Base-by-base conservation (phyloP, 2,329 filamentous ascomycete genomes). In the Apiospora marii region DNA sequence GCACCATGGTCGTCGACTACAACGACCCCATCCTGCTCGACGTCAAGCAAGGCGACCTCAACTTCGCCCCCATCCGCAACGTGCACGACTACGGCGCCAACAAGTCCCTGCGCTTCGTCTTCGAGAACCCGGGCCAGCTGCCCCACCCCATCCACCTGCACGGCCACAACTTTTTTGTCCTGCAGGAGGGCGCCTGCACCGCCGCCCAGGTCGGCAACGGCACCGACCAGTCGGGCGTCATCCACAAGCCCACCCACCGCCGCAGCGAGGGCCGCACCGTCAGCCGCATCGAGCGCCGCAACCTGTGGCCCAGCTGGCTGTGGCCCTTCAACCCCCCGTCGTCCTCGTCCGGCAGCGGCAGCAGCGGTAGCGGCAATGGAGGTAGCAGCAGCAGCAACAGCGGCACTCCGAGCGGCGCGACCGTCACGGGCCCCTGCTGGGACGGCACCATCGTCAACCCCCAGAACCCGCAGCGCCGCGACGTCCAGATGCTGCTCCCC, bases 121-220 rank as follows among this genome's bases (percentile, higher is more conserved):
- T 82, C 43, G 73, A 79, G 71, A 80, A 77, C 70, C 74, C 78
- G 27, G 76, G 75, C 44, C 73, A 71, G 10, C 72, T 78, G 49
- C 75, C 83, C 16, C 85, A 86, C 73, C 84, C 85, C 0, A 83
- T 86, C 75, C 86, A 88, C 78, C 77, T 88, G 19, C 86, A 88
- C 77, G 86, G 86, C 12, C 86, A 88, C 74, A 83, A 87, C 69
- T 87, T 88, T 77, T 84, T 82, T 74, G 79, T 87, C 4, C 76
- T 87, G 7, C 77, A 80, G 30, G 73, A 83, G 79, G 78, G 79
- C 30, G 41, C 70, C 61, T 75, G 78, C 64, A 1, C 44, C 12
- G 75, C 73, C 51, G 48, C 75, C 72, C 69, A 58, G 73, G 48
- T 75, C 49, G n/a, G n/a, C n/a, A 48, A 30, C 41, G 67, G 41